Percentiles rank a stretch among this genome's conserved stretches.
phyloP scores from a whole-genome alignment of 2,329 filamentous ascomycete species.

The Penicillium sclerotiorum region DNA sequence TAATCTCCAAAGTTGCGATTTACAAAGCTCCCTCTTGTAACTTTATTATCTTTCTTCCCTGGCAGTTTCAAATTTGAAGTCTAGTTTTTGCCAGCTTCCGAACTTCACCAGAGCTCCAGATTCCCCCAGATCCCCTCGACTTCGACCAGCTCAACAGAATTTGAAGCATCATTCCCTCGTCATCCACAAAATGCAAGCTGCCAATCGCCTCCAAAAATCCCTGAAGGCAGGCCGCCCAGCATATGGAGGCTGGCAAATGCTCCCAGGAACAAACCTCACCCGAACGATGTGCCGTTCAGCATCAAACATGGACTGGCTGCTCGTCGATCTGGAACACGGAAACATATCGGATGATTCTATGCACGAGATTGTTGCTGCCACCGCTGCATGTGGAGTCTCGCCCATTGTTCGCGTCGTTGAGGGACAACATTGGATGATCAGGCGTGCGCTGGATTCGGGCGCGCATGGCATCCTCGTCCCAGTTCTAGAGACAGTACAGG shows the following conservation, averaged over 20 bases:
- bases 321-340: constrained; percentile 28
- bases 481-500: constrained; percentile 34
- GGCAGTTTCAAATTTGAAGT: too few relatives aligned
- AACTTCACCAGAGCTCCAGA: too few relatives aligned
- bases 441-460: constrained; percentile 31
- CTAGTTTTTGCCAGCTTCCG: too few relatives aligned
- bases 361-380: constrained; percentile 31
- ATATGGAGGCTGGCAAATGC: constrained; percentile 13
- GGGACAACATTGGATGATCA: constrained; percentile 26
- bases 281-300: constrained; percentile 9
- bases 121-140: too few relatives aligned
- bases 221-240: neutral
- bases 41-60: too few relatives aligned
- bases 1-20: too few relatives aligned
- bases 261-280: constrained; percentile 14
- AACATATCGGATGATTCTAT: constrained; percentile 23
- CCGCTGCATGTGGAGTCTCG: constrained; percentile 30
- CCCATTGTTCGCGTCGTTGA: constrained; percentile 28
- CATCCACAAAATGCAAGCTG: constrained; percentile 19
- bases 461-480: constrained; percentile 32
- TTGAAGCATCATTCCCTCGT: too few relatives aligned
- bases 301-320: constrained; percentile 14
- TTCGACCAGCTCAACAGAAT: too few relatives aligned
- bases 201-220: constrained; percentile 3
- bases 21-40: too few relatives aligned